A percentile compares a stretch with the other conserved stretches of the same genome.
phyloP scores from a whole-genome alignment of 768 basidiomycete genomes.

The Rhodosporidiobolus sp. region DNA sequence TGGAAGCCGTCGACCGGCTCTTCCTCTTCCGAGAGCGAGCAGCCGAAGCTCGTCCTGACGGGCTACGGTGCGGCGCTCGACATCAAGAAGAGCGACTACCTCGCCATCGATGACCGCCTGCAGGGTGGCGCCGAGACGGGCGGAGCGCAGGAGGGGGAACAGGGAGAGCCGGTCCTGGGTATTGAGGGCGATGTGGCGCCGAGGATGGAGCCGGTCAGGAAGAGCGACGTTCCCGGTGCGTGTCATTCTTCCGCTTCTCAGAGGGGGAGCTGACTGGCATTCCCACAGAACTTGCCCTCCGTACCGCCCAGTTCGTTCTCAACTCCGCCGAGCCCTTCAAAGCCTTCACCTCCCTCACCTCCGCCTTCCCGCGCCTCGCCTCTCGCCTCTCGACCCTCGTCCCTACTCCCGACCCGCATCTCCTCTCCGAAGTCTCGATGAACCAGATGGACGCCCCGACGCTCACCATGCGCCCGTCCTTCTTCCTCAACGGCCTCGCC shows the following conservation, averaged over 20 bases:
- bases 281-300: conserved; percentile 19
- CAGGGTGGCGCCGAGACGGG: background rate
- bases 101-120: conserved; percentile 82
- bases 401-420: conserved; percentile 2
- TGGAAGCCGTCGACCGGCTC: conserved; percentile 25
- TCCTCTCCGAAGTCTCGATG: conserved; percentile 24
- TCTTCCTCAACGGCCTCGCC: conserved; percentile 77
- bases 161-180: background rate
- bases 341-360: conserved; percentile 19
- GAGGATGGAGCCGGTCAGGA: conserved; percentile 50
- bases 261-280: background rate
- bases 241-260: conserved; percentile 6
- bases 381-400: conserved; percentile 23
- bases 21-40: no score
- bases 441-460: conserved; percentile 16
- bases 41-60: conserved; percentile 54
- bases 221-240: conserved; percentile 60
- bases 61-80: conserved; percentile 91
- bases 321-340: conserved; percentile 10
- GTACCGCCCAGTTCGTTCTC: conserved; percentile 24
- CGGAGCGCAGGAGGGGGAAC: background rate
- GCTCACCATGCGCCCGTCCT: conserved; percentile 54
- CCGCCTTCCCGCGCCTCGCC: conserved; percentile 32
- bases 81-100: conserved; percentile 95
- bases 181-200: background rate